phyloP scores from a whole-genome alignment of 495 filamentous ascomycete genomes.

The Neurospora hispaniola region DNA sequence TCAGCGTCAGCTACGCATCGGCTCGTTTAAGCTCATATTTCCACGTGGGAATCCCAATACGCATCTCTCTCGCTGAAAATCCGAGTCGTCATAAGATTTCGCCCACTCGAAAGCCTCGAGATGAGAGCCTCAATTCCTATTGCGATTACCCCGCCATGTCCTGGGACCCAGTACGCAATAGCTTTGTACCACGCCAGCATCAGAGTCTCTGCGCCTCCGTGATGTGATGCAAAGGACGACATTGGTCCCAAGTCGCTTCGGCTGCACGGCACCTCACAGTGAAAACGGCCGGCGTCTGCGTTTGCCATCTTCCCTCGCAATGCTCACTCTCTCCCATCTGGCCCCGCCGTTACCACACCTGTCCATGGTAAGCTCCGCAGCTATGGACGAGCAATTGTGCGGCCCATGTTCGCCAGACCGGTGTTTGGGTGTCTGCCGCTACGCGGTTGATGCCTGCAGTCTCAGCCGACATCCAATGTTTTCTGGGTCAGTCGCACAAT shows the following conservation, averaged over 20 bases:
- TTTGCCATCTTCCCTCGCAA: not conserved
- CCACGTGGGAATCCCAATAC: not conserved
- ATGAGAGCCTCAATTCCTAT: not conserved
- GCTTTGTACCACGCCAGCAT: not conserved
- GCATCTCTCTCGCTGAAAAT: not conserved
- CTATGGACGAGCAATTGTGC: not conserved
- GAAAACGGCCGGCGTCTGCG: not conserved
- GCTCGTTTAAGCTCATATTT: not conserved
- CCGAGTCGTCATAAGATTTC: not conserved
- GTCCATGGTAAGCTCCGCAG: not conserved
- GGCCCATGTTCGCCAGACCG: not conserved
- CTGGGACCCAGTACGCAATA: not conserved
- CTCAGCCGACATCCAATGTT: constrained; percentile 7
- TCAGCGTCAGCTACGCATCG: not conserved
- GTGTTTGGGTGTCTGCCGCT: not conserved
- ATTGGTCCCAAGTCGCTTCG: not conserved
- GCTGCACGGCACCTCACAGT: not conserved
- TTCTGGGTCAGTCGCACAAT: constrained; percentile 14
- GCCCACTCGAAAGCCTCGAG: not conserved
- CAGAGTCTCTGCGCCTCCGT: not conserved
- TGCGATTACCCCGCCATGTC: not conserved
- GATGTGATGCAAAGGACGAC: not conserved
- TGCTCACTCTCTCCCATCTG: not conserved
- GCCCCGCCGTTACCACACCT: not conserved
- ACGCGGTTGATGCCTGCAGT: not conserved